Percentiles rank a stretch among this genome's conserved stretches.
Conservation (phyloP, 495 filamentous ascomycete genomes). For the Neurospora sp. region DNA sequence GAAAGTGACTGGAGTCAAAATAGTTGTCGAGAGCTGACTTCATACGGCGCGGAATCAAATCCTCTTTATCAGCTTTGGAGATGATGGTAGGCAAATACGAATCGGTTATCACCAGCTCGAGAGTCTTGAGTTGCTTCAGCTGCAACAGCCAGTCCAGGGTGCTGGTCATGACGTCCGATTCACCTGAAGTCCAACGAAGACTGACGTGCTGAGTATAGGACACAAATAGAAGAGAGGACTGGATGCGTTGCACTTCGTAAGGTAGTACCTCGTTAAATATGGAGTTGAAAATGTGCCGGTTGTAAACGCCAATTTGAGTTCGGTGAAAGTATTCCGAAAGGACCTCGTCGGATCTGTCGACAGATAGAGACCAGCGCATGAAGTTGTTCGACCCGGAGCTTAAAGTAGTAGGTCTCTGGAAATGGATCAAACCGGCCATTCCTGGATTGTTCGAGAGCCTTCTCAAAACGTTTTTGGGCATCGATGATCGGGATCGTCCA, state of each 20-base stretch:
- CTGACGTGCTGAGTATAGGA: not conserved
- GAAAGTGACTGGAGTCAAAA: not conserved
- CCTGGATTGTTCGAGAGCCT: too few relatives aligned
- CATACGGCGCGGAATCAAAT: not conserved
- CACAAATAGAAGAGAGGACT: not conserved
- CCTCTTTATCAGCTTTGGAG: too few relatives aligned
- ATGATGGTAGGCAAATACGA: not conserved
- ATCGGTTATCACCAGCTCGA: not conserved
- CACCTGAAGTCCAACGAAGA: not conserved
- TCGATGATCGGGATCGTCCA: not conserved
- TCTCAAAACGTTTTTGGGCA: too few relatives aligned
- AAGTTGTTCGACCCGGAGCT: not conserved
- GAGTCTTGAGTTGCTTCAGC: not conserved
- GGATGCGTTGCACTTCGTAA: not conserved
- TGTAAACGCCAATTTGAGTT: not conserved
- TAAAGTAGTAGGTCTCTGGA: not conserved
- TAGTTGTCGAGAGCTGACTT: accelerated
- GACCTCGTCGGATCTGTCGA: not conserved
- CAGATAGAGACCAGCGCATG: not conserved
- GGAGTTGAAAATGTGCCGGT: too few relatives aligned
- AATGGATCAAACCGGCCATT: too few relatives aligned
- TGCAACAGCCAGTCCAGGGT: not conserved
- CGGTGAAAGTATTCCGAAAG: not conserved
- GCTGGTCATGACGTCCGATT: not conserved
- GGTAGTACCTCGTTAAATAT: too few relatives aligned